phyloP scores from a whole-genome alignment of 1,284 basidiomycete genomes.

The Bothia castanella region DNA sequence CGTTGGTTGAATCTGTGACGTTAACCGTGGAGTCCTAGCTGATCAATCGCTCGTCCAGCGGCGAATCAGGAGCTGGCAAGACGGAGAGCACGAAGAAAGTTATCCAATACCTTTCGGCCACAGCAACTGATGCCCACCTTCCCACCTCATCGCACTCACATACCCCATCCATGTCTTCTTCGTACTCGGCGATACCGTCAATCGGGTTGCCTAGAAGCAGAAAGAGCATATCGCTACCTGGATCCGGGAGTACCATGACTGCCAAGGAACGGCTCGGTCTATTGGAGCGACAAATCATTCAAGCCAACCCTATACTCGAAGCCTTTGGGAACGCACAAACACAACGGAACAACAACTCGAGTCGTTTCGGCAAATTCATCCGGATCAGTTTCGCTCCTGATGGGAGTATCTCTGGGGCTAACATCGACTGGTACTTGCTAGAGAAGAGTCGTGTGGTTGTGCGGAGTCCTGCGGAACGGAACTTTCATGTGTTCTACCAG shows the following conservation, averaged over 20 bases:
- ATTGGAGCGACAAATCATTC: constrained; percentile 93
- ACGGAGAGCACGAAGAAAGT: constrained; percentile 99
- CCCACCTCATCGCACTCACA: constrained; percentile 61
- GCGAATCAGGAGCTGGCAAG: constrained; percentile 98
- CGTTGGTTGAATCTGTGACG: constrained; percentile 51
- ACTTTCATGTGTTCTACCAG: constrained; percentile 98
- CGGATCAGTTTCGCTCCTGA: constrained; percentile 92
- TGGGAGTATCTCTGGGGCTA: constrained; percentile 95
- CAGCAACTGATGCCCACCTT: constrained; percentile 78
- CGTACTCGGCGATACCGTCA: constrained; percentile 51
- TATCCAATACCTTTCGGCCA: constrained; percentile 98
- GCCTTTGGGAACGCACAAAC: constrained; percentile 99
- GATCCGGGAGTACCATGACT: constrained; percentile 46
- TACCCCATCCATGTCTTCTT: constrained; percentile 45
- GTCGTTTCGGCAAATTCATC: constrained; percentile 98
- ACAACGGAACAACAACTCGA: constrained; percentile 98
- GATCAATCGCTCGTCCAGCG: constrained; percentile 45
- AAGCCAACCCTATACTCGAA: constrained; percentile 97
- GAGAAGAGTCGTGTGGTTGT: constrained; percentile 96
- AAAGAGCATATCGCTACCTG: constrained; percentile 44
- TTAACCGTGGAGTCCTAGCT: not conserved
- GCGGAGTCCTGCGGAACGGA: constrained; percentile 85
- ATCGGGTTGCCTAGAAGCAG: constrained; percentile 57
- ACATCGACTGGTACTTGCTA: constrained; percentile 98
- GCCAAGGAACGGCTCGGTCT: constrained; percentile 76